phyloP scores from a whole-genome alignment of 73 alveolate genomes.

The Diophrys sp. region DNA sequence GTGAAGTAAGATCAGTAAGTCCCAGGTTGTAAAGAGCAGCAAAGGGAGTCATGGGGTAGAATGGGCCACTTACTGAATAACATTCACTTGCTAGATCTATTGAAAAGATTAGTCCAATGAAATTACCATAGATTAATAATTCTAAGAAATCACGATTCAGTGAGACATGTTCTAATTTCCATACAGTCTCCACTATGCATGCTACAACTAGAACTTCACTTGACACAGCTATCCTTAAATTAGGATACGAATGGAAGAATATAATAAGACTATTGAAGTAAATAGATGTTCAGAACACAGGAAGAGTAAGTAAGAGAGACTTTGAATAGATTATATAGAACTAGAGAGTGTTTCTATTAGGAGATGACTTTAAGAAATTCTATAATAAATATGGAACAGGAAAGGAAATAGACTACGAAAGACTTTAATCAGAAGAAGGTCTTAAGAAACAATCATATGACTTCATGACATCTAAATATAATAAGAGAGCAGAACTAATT shows the following conservation, averaged over 20 bases:
- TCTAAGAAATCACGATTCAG: not conserved
- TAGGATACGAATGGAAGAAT: conserved; percentile 51
- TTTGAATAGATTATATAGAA: conserved; percentile 20
- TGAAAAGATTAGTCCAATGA: no score
- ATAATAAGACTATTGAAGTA: conserved; percentile 20
- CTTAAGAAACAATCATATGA: not conserved
- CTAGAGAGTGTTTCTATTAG: conserved; percentile 24
- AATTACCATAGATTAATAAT: no score
- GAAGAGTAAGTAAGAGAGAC: conserved; percentile 16
- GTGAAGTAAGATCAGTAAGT: not conserved
- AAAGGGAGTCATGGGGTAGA: no score
- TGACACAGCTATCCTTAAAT: conserved; percentile 10
- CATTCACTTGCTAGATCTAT: no score
- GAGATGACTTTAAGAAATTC: conserved; percentile 26
- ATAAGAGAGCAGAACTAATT: not conserved
- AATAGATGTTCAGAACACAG: conserved; percentile 25
- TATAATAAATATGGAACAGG: not conserved
- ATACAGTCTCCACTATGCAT: not conserved
- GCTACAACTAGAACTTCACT: not conserved
- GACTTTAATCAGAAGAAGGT: not conserved
- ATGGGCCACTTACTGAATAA: no score
- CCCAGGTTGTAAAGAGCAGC: no score
- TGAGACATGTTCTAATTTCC: conserved; percentile 6
- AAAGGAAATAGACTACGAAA: not conserved
- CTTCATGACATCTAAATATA: not conserved